A percentile compares a stretch with the other conserved stretches of the same genome.
Evolutionary conservation across 352 stramenopile genomes (phyloP).

Genomic region (Globisporangium cederbergense): DNA sequence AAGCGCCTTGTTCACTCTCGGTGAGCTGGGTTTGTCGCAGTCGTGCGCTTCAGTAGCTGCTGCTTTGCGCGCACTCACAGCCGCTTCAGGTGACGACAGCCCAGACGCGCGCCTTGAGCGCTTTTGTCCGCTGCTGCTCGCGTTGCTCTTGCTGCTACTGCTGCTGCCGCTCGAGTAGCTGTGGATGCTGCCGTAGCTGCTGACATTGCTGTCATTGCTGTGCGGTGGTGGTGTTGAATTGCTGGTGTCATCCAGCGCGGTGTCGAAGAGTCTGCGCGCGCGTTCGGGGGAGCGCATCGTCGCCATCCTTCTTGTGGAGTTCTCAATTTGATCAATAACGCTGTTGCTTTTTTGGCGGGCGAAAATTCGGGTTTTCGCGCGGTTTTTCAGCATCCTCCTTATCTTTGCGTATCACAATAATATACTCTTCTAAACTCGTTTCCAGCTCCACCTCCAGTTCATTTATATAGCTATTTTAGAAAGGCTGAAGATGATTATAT

Average conservation of each 20-base stretch:
- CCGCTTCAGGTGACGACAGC: neutral
- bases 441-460: neutral
- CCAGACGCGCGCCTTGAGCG: conserved; percentile 9
- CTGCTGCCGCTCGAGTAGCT: conserved; percentile 12
- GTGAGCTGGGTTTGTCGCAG: conserved; percentile 6
- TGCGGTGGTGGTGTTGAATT: neutral
- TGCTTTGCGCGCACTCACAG: neutral
- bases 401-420: neutral
- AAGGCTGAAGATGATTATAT: neutral
- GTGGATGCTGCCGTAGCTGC: conserved; percentile 9
- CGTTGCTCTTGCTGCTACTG: conserved; percentile 12
- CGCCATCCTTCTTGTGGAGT: neutral
- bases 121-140: conserved; percentile 14
- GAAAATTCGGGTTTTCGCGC: neutral
- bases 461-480: neutral
- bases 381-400: neutral
- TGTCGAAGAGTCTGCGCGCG: conserved; percentile 12
- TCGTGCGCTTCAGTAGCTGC: neutral
- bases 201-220: conserved; percentile 4
- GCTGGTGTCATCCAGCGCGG: neutral
- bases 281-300: conserved; percentile 17
- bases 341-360: conserved; percentile 2
- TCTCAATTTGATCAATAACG: neutral
- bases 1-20: conserved; percentile 33
- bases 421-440: neutral